These are phyloP conservation scores for Clarireedia sp. DNA, from an alignment of 2,329 filamentous ascomycete genomes.

Conservation along the genomic window DNA sequence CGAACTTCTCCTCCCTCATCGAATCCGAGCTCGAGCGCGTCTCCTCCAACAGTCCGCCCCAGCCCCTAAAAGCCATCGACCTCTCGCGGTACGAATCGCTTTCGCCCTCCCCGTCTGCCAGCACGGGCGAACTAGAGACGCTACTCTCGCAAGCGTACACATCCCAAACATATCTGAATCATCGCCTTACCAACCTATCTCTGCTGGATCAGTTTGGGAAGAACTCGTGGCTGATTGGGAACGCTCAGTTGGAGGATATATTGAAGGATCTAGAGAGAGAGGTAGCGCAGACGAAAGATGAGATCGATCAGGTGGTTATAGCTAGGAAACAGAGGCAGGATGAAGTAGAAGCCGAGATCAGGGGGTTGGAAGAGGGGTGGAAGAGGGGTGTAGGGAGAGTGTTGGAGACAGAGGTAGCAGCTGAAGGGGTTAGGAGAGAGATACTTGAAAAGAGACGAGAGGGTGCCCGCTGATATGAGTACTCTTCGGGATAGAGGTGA, in stretches of 20 bases:
- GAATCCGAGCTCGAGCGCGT: slow-evolving; percentile 48
- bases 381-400: slow-evolving; percentile 68
- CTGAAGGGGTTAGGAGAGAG: slow-evolving; percentile 60
- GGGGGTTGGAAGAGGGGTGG: slow-evolving; percentile 70
- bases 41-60: background rate
- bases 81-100: slow-evolving; percentile 48
- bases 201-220: slow-evolving; percentile 47
- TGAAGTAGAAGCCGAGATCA: slow-evolving; percentile 63
- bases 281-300: slow-evolving; percentile 56
- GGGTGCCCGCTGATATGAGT: slow-evolving; percentile 15
- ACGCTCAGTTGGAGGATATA: slow-evolving; percentile 69
- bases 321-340: slow-evolving; percentile 63
- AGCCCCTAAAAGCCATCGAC: slow-evolving; percentile 55
- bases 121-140: slow-evolving; percentile 25
- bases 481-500: background rate
- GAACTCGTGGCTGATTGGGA: slow-evolving; percentile 85
- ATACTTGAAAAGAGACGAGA: slow-evolving; percentile 55
- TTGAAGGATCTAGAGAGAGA: slow-evolving; percentile 65
- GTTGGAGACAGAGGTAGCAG: slow-evolving; percentile 80
- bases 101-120: slow-evolving; percentile 30
- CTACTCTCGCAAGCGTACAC: slow-evolving; percentile 43
- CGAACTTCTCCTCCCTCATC: slow-evolving; percentile 59
- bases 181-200: slow-evolving; percentile 20
- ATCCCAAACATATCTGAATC: slow-evolving; percentile 48
- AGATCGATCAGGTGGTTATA: slow-evolving; percentile 67